Percentiles rank a stretch among this genome's conserved stretches.
phyloP scores from a whole-genome alignment of 495 filamentous ascomycete genomes.

The Hyphodiscus hymeniophilus region DNA sequence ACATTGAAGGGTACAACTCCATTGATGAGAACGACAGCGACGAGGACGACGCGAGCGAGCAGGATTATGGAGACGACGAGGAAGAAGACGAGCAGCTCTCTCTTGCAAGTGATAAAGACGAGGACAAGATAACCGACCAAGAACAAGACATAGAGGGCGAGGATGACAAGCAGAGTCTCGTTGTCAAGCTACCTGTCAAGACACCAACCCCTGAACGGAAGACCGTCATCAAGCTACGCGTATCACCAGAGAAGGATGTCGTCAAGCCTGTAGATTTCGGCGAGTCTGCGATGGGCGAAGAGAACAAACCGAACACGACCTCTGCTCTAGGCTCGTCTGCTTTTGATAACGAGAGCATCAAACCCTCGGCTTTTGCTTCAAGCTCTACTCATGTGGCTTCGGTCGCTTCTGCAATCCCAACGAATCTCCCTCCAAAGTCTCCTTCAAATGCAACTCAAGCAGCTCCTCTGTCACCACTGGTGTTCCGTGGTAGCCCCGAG shows the following conservation, averaged over 20 bases:
- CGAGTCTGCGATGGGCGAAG: neutral
- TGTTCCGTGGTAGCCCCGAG: conserved; percentile 46
- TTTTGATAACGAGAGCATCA: neutral
- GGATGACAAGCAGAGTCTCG: conserved; percentile 44
- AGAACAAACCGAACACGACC: neutral
- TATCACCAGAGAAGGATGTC: conserved; percentile 14
- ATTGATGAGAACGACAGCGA: conserved; percentile 57
- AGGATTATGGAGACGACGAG: conserved; percentile 64
- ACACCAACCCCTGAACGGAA: conserved; percentile 23
- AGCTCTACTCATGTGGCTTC: neutral
- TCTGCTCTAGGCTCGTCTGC: neutral
- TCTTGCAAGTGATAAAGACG: conserved; percentile 55
- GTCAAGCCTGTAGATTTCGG: neutral
- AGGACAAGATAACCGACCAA: conserved; percentile 39
- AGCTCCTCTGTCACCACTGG: conserved; percentile 26
- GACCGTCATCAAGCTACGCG: conserved; percentile 11
- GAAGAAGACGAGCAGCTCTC: conserved; percentile 55
- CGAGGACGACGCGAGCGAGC: conserved; percentile 52
- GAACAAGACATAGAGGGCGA: conserved; percentile 45
- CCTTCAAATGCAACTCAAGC: neutral
- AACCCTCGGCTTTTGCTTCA: neutral
- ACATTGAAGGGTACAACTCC: conserved; percentile 42
- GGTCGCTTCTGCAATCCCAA: conserved; percentile 4
- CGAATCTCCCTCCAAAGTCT: conserved; percentile 5
- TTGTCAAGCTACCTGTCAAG: conserved; percentile 54